phyloP scores from a whole-genome alignment of 805 yeast species.

The Starmerella potacharoeniae region DNA sequence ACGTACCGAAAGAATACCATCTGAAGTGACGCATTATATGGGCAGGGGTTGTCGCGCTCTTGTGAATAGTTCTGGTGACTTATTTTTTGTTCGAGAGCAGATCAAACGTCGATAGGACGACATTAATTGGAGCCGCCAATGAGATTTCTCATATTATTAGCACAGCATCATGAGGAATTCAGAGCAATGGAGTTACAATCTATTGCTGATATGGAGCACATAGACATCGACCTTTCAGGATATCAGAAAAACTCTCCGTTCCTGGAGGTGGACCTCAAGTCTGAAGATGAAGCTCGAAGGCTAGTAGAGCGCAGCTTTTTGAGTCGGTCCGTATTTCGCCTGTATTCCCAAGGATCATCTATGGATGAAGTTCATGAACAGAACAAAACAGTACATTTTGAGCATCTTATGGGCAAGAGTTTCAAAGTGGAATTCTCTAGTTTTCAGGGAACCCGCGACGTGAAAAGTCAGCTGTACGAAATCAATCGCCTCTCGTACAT shows the following conservation, averaged over 20 bases:
- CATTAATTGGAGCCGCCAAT: slow-evolving; percentile 6
- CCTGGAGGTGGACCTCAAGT: slow-evolving; percentile 50
- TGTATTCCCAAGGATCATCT: slow-evolving; percentile 63
- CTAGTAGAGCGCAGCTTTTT: slow-evolving; percentile 59
- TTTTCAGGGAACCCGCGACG: slow-evolving; percentile 54
- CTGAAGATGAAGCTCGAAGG: slow-evolving; percentile 54
- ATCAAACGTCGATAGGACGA: no score
- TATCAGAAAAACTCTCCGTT: slow-evolving; percentile 59
- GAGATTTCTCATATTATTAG: slow-evolving; percentile 66
- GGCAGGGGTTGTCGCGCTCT: no score
- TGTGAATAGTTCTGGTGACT: no score
- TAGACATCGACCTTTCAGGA: slow-evolving; percentile 46
- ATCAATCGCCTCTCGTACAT: slow-evolving; percentile 65
- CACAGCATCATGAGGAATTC: slow-evolving; percentile 72
- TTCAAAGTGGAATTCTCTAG: slow-evolving; percentile 79
- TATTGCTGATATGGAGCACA: slow-evolving; percentile 51
- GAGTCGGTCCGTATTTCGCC: slow-evolving; percentile 65
- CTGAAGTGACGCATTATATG: no score
- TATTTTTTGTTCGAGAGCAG: no score
- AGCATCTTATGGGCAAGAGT: slow-evolving; percentile 30
- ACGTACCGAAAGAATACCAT: no score
- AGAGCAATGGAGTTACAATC: slow-evolving; percentile 76
- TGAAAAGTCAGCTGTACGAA: slow-evolving; percentile 42
- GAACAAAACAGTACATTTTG: slow-evolving; percentile 33
- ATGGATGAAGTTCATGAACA: slow-evolving; percentile 48